Evolutionary conservation across 2,329 filamentous ascomycete species (phyloP), one percentile per base, ranked within the genome.

Genomic region (Penicillium paneum): DNA sequence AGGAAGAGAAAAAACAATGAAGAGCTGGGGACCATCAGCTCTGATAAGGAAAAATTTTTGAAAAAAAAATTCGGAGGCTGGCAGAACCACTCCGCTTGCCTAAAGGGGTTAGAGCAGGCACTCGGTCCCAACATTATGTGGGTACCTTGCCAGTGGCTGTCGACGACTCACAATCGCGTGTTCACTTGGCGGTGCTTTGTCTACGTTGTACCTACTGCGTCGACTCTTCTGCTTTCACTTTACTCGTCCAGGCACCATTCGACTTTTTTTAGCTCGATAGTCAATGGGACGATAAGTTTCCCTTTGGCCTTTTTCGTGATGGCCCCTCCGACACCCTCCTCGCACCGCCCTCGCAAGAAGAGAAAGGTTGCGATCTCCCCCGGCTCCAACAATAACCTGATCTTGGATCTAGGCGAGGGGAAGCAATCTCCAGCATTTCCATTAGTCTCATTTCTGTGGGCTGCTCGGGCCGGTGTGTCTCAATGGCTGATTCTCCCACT

Each of bases 391-490:
- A 72, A 74, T 57, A 69, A 75, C 55, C 66, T 78, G 43, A 72
- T 74, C 31, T 48, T 78, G 55, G 76, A 81, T 57, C 55, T 72
- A 5, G 71, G 71, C 40, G 76, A 78, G 35, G 75, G 78, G 46
- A 71, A 72, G 45, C 73, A 79, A 53, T 74, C 72, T 39, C 93
- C 93, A 31, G 84, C 90, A 4, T 97, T 97, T 68, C 93, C 94
- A 38, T 82, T 99, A 21, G 91, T 91, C 1, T 87, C 92, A n/a
- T 93, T 99, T 68, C 83, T 99, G 47, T 96, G 93, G 90, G 91
- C 92, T 47, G 89, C 91, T 21, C 87, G 92, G 60, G 87, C 87
- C 48, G 76, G 76, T 17, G 88, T 89, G 0, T 96, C 92, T 50
- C 89, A 93, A 89, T 97, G 94, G 93, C 85, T 96, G 66, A 83